Evolutionary conservation across 345 rosid genomes (phyloP).

Genomic region (Populus euphratica): DNA sequence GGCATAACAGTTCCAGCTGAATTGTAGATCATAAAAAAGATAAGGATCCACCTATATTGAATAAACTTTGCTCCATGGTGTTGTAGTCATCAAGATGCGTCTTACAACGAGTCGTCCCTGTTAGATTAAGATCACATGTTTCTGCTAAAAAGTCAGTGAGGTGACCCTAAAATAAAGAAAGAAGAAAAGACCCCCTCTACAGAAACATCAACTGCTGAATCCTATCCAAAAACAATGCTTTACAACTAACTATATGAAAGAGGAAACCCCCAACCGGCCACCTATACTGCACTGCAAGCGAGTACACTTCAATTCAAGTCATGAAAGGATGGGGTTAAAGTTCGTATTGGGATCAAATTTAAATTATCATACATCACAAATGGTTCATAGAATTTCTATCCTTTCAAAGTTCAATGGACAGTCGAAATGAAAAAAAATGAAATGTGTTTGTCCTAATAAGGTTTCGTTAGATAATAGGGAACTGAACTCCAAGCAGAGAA

Average conservation of each 20-base stretch:
- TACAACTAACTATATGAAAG: neutral
- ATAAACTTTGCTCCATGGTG: neutral
- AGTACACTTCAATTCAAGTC: neutral
- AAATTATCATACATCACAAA: neutral
- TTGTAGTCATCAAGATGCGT: neutral
- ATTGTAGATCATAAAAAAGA: neutral
- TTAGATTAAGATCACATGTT: neutral
- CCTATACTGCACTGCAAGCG: neutral
- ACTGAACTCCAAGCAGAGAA: neutral
- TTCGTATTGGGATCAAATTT: neutral
- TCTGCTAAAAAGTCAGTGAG: neutral
- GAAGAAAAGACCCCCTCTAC: neutral
- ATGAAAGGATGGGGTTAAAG: neutral
- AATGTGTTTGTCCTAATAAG: neutral
- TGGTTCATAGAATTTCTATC: neutral
- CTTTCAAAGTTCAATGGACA: neutral
- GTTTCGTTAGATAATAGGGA: neutral
- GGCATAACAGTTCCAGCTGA: neutral
- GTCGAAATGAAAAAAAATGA: neutral
- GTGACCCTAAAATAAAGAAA: neutral
- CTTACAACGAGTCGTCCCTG: neutral
- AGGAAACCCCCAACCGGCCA: neutral
- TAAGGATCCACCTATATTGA: neutral
- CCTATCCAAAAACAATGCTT: neutral
- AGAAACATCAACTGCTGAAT: neutral